Conservation (phyloP, 208 protist species). For the Acanthamoeba castellanii region DNA sequence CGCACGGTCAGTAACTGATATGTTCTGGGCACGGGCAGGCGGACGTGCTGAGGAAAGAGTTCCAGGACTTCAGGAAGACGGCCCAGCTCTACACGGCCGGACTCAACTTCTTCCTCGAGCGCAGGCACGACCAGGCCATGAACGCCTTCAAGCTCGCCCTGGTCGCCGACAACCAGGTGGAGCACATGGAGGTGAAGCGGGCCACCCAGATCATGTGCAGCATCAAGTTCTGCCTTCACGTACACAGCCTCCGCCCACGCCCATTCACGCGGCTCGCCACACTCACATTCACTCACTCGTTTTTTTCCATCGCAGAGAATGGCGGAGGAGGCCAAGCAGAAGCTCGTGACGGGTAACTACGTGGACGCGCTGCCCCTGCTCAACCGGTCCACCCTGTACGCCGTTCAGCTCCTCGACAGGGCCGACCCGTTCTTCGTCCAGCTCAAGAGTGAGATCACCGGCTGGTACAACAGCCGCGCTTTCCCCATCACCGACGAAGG, state of each 20-base stretch:
- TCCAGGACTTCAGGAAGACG: constrained; percentile 16
- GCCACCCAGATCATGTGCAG: constrained; percentile 13
- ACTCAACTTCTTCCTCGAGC: constrained; percentile 27
- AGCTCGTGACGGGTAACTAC: neutral
- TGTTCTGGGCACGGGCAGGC: neutral
- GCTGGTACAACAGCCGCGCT: neutral
- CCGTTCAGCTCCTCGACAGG: neutral
- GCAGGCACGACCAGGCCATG: constrained; percentile 34
- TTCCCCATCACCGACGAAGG: neutral
- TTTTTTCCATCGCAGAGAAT: neutral
- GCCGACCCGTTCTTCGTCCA: constrained; percentile 3
- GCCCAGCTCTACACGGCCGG: constrained; percentile 63
- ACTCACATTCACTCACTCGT: neutral
- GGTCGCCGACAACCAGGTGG: neutral
- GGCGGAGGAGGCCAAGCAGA: constrained; percentile 8
- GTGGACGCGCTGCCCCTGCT: neutral
- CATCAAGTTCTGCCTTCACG: constrained; percentile 39
- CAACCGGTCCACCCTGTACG: neutral
- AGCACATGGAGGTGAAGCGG: constrained; percentile 44
- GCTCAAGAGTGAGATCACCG: constrained; percentile 18
- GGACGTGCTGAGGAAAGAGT: constrained; percentile 5
- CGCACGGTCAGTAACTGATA: no score
- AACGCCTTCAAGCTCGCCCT: constrained; percentile 31
- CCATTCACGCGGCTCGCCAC: neutral
- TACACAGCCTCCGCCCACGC: neutral